Base-by-base conservation (phyloP, 179 eudicot species). In the Spinacia oleracea region DNA sequence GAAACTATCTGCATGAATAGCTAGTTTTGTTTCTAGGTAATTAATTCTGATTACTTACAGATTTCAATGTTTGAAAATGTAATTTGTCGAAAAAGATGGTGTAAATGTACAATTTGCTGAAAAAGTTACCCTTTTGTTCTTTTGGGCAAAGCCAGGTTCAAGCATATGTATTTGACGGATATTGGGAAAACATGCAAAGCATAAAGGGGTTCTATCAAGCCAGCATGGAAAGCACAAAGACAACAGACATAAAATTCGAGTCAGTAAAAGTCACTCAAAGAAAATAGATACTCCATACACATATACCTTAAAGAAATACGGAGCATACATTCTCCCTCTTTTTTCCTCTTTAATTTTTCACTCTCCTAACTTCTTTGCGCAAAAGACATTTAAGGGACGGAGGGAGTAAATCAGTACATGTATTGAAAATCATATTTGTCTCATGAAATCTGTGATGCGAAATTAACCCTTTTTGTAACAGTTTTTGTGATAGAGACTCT, bases 121-220 rank as follows among this genome's bases (percentile, higher is more conserved):
- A 40, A 25, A 32, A 21, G 4, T 8, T 15, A 18, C n/a, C 9
- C 11, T 62, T 38, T 78, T 43, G 16, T 48, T 66, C 56, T 69
- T 27, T 55, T 23, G 34, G 55, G 6, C 50, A 38, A 69, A 35
- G 3, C 56, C 77, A 93, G 97, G 88, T 91, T 31, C 85, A 88
- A 62, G 94, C 91, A 40, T 85, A 88, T 66, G 50, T 20, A 72
- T 89, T 89, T 70, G 83, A 91, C 45, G 98, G 97, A 15, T 86
- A 89, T 59, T 93, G 94, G 94, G 93, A 90, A 68, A 89, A 88
- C 74, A 93, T 91, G 92, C 84, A 88, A 78, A 90, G 91, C 87
- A 88, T 93, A 45, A 85, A 79, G 79, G 84, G 91, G 15, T 93
- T 82, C 81, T 93, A 91, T 78, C 73, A 73, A 20, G 92, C 97